Percentiles rank a stretch among this genome's conserved stretches.
Conservation (phyloP, 2,329 filamentous ascomycete genomes). For the Colletotrichum aenigma region DNA sequence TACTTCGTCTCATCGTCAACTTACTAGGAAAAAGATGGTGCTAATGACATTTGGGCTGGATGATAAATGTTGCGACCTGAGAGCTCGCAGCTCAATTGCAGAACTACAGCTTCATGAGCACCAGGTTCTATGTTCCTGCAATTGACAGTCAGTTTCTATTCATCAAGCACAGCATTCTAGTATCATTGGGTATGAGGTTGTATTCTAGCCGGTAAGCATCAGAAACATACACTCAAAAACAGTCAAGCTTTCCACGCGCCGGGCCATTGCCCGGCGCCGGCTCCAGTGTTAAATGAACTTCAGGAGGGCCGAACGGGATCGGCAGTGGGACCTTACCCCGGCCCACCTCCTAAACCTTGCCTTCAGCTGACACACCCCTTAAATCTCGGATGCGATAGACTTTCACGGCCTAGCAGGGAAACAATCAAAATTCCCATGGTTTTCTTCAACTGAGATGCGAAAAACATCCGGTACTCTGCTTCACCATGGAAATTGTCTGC, state of each 20-base stretch:
- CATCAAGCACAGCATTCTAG: not conserved
- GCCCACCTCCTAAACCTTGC: not conserved
- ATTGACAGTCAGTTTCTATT: too few species aligned
- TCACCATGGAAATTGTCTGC: not conserved
- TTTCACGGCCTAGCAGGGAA: not conserved
- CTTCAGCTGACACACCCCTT: slow-evolving; percentile 1
- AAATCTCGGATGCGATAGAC: not conserved
- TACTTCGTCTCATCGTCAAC: too few species aligned
- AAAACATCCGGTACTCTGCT: not conserved
- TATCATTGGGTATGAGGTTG: rapidly evolving
- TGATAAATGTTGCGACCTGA: too few species aligned
- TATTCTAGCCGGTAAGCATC: rapidly evolving
- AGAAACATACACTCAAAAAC: rapidly evolving
- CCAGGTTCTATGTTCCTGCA: too few species aligned
- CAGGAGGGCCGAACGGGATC: not conserved
- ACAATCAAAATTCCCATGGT: not conserved
- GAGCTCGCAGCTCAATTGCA: too few species aligned
- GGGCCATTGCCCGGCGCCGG: not conserved
- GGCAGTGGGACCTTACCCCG: not conserved
- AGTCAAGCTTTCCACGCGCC: not conserved
- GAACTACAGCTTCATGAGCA: not conserved
- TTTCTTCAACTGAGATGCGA: not conserved
- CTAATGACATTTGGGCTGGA: too few species aligned
- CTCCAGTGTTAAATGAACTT: not conserved
- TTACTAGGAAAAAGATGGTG: too few species aligned